Evolutionary conservation across 2,329 filamentous ascomycete genomes (phyloP).

Genomic region (Sporothrix luriei): DNA sequence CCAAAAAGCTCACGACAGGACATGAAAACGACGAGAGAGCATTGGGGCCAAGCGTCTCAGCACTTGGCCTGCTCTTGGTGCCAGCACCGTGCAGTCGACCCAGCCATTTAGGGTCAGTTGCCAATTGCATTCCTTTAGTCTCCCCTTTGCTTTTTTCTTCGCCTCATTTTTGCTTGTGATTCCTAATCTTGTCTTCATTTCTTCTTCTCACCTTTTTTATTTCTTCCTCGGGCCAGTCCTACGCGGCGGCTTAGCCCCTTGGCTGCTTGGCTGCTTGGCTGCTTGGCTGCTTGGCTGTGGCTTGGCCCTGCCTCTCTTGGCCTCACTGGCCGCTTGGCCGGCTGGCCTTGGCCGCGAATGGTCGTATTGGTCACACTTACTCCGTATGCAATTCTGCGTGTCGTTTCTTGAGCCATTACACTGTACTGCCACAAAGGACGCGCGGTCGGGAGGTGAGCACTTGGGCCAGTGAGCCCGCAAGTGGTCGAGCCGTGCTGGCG

Average conservation of each 20-base stretch:
- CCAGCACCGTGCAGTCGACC: neutral
- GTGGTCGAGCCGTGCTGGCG: slow-evolving; percentile 1
- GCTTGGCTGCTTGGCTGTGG: slow-evolving; percentile 20
- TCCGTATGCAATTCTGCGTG: neutral
- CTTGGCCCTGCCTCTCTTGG: slow-evolving; percentile 14
- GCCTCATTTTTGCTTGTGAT: neutral
- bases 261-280: slow-evolving; percentile 24
- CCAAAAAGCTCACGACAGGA: neutral
- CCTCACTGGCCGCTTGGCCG: slow-evolving; percentile 11
- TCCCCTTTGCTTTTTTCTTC: neutral
- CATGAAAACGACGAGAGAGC: neutral
- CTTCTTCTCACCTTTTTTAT: neutral
- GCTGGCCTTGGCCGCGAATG: slow-evolving; percentile 22
- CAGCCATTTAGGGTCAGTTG: neutral
- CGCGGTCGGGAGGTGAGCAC: slow-evolving; percentile 7
- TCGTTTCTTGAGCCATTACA: neutral
- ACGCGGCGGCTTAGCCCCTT: slow-evolving; percentile 22
- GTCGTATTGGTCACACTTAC: slow-evolving; percentile 9
- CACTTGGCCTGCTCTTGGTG: slow-evolving; percentile 24
- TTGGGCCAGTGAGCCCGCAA: slow-evolving; percentile 3
- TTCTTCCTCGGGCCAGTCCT: neutral
- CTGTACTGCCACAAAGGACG: slow-evolving; percentile 8
- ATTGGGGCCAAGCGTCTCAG: slow-evolving; percentile 27
- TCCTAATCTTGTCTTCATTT: neutral
- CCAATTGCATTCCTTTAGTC: neutral